Conservation (phyloP, 1,284 basidiomycete species). For the Pseudozyma pruni region DNA sequence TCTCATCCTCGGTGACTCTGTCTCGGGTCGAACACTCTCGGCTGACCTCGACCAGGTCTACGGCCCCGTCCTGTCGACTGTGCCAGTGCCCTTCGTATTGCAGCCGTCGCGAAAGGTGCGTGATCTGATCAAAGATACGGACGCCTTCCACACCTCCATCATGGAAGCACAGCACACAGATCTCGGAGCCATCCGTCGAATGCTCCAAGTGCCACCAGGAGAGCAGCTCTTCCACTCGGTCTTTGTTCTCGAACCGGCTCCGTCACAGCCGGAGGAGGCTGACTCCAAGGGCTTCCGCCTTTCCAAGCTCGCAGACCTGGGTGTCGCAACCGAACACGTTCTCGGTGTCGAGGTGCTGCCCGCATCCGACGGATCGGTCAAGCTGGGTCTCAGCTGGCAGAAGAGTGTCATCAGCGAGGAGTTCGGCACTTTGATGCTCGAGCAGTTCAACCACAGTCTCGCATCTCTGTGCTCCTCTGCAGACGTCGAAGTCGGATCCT, state of each 20-base stretch:
- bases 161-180: slow-evolving; percentile 50
- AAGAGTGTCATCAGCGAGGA: slow-evolving; percentile 30
- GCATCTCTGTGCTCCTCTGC: slow-evolving; percentile 23
- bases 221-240: slow-evolving; percentile 63
- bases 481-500: slow-evolving; percentile 8
- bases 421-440: slow-evolving; percentile 48
- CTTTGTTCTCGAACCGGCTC: slow-evolving; percentile 63
- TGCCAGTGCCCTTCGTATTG: slow-evolving; percentile 58
- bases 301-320: slow-evolving; percentile 43
- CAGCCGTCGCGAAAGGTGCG: slow-evolving; percentile 14
- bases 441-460: slow-evolving; percentile 49
- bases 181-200: slow-evolving; percentile 54
- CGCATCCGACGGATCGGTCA: slow-evolving; percentile 27
- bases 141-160: slow-evolving; percentile 47
- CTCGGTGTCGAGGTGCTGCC: slow-evolving; percentile 60
- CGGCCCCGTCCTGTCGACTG: slow-evolving; percentile 62
- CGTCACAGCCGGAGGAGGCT: slow-evolving; percentile 1
- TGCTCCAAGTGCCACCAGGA: slow-evolving; percentile 51
- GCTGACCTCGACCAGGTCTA: slow-evolving; percentile 49
- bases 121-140: slow-evolving; percentile 40
- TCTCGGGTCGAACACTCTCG: slow-evolving; percentile 51
- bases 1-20: slow-evolving; percentile 63
- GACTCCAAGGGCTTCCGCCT: slow-evolving; percentile 21
- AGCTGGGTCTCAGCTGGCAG: slow-evolving; percentile 51
- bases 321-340: slow-evolving; percentile 60